Conservation (phyloP, 179 eudicot genomes). For the Beta macrorhiza region DNA sequence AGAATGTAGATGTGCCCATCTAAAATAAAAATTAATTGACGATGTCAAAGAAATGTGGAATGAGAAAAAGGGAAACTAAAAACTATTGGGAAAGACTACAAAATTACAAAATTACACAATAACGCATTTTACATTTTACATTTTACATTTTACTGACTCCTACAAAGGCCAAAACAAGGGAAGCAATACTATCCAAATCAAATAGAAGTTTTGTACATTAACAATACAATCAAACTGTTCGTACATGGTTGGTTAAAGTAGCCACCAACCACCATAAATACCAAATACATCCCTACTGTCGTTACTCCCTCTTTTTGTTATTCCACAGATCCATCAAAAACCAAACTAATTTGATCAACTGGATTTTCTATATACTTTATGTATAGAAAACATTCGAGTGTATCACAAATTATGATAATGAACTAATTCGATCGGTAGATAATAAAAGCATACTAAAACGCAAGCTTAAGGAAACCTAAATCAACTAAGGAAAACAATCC, state of each 20-base stretch:
- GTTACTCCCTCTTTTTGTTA: neutral
- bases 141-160: neutral
- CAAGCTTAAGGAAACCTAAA: neutral
- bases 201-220: neutral
- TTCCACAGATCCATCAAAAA: neutral
- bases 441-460: neutral
- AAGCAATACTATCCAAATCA: neutral
- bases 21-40: neutral
- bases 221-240: neutral
- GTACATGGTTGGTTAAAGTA: neutral
- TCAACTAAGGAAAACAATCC: neutral
- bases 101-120: neutral
- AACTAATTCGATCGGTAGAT: neutral
- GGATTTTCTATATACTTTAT: neutral
- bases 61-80: neutral
- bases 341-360: neutral
- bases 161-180: too few relatives aligned
- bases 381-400: too few relatives aligned
- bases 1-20: neutral
- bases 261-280: neutral
- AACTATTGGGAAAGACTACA: neutral
- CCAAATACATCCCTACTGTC: neutral
- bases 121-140: too few relatives aligned
- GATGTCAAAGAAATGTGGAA: neutral
- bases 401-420: neutral